Conservation (phyloP, 179 eudicot genomes). For the Actinidia chinensis region DNA sequence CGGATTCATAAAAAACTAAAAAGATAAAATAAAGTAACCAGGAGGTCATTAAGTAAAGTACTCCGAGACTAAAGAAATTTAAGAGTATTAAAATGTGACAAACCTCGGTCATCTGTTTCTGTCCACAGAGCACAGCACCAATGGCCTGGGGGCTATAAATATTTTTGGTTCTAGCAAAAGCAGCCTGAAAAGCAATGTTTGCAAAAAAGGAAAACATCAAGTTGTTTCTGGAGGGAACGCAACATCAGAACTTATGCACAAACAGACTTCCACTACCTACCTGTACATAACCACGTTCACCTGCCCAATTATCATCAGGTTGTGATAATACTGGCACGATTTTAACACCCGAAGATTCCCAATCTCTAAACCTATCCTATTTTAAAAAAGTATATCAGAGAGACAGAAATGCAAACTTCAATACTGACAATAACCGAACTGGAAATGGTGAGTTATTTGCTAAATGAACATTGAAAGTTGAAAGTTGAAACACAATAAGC, state of each 20-base stretch:
- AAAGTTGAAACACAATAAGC: not conserved
- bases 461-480: not conserved
- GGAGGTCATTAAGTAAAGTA: no score
- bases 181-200: conserved; percentile 56
- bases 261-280: conserved; percentile 27
- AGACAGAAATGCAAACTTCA: conserved; percentile 8
- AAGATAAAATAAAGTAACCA: no score
- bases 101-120: conserved; percentile 95
- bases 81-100: conserved; percentile 13
- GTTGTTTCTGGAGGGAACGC: not conserved
- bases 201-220: not conserved
- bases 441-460: not conserved
- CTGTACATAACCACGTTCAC: conserved; percentile 93
- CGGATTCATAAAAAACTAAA: no score
- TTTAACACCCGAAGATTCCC: conserved; percentile 85
- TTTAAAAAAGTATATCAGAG: not conserved
- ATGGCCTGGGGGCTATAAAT: conserved; percentile 55
- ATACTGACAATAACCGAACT: not conserved
- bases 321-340: conserved; percentile 85
- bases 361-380: conserved; percentile 83
- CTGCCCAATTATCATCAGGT: conserved; percentile 76
- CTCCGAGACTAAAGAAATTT: no score
- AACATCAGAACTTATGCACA: not conserved
- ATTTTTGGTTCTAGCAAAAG: conserved; percentile 67
- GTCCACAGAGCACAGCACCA: conserved; percentile 85